phyloP scores from a whole-genome alignment of 2,329 filamentous ascomycete genomes.

The Aspergillus sp. region DNA sequence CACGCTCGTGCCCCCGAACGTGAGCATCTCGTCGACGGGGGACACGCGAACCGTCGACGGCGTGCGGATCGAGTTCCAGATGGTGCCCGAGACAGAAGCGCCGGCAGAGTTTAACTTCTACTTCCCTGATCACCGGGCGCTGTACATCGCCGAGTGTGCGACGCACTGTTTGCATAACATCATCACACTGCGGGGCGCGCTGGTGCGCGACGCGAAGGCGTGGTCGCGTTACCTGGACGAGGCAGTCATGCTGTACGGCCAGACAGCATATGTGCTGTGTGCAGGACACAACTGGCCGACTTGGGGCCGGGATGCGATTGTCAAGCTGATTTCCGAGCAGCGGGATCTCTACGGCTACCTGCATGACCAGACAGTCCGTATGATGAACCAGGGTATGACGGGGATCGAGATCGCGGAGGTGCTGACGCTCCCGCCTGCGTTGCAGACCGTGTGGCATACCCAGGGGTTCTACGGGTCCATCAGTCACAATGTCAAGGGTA shows the following conservation, averaged over 20 bases:
- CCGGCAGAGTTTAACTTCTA: slow-evolving; percentile 44
- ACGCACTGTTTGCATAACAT: slow-evolving; percentile 45
- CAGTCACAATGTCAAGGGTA: slow-evolving; percentile 41
- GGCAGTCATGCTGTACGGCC: slow-evolving; percentile 36
- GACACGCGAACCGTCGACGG: slow-evolving; percentile 33
- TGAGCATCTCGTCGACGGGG: slow-evolving; percentile 30
- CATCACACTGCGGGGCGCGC: slow-evolving; percentile 40
- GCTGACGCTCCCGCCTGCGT: slow-evolving; percentile 30
- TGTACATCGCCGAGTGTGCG: slow-evolving; percentile 40
- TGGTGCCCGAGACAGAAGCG: slow-evolving; percentile 43
- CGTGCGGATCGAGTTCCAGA: slow-evolving; percentile 39
- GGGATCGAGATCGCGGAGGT: slow-evolving; percentile 41
- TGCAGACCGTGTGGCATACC: slow-evolving; percentile 29
- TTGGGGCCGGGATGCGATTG: slow-evolving; percentile 30
- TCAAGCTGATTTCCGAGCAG: slow-evolving; percentile 30
- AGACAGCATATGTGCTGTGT: slow-evolving; percentile 34
- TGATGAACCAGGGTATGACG: slow-evolving; percentile 37
- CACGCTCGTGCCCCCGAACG: slow-evolving; percentile 35
- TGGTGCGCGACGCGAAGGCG: slow-evolving; percentile 40
- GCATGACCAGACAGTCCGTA: slow-evolving; percentile 40
- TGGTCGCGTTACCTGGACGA: slow-evolving; percentile 42
- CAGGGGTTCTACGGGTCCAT: slow-evolving; percentile 39
- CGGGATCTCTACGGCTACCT: slow-evolving; percentile 42
- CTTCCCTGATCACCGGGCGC: slow-evolving; percentile 36
- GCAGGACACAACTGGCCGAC: slow-evolving; percentile 45